A percentile compares a stretch with the other conserved stretches of the same genome.
These are phyloP conservation scores for Lentinus tigrinus DNA, from an alignment of 768 basidiomycete genomes.

Conservation along the genomic window DNA sequence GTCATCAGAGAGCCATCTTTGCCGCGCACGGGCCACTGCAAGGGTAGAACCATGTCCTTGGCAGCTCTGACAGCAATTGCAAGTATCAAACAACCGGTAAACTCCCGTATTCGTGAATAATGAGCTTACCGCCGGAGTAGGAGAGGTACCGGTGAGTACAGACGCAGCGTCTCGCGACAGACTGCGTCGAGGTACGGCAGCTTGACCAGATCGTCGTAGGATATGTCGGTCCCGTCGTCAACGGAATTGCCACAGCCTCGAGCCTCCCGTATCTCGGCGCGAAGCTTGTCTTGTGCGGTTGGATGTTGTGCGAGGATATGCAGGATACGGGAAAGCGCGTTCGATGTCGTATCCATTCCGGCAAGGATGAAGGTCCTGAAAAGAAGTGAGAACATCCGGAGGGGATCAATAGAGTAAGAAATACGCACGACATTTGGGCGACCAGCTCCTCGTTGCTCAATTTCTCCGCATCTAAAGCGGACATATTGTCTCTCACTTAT, in stretches of 20 bases:
- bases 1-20: conserved; percentile 36
- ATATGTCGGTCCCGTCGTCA: conserved; percentile 26
- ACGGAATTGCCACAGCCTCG: conserved; percentile 3
- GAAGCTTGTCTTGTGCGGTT: conserved; percentile 34
- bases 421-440: conserved; percentile 18
- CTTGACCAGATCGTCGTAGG: conserved; percentile 13
- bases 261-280: conserved; percentile 18
- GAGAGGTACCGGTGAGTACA: conserved; percentile 29
- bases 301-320: conserved; percentile 27
- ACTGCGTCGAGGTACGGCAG: conserved; percentile 67
- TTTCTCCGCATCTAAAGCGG: conserved; percentile 6
- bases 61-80: conserved; percentile 10
- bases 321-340: conserved; percentile 18
- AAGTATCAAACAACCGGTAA: too few species aligned
- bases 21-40: conserved; percentile 45
- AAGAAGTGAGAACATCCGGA: too few species aligned
- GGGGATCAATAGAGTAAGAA: not conserved
- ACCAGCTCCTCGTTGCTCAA: conserved; percentile 11
- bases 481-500: conserved; percentile 22
- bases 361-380: conserved; percentile 23
- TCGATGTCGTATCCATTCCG: conserved; percentile 27
- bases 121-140: not conserved
- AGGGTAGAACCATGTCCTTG: conserved; percentile 54
- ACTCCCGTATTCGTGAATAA: too few species aligned
- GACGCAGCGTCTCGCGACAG: conserved; percentile 55